These are phyloP conservation scores for Athelia psychrophila DNA, from an alignment of 1,284 basidiomycete genomes.

Conservation along the genomic window DNA sequence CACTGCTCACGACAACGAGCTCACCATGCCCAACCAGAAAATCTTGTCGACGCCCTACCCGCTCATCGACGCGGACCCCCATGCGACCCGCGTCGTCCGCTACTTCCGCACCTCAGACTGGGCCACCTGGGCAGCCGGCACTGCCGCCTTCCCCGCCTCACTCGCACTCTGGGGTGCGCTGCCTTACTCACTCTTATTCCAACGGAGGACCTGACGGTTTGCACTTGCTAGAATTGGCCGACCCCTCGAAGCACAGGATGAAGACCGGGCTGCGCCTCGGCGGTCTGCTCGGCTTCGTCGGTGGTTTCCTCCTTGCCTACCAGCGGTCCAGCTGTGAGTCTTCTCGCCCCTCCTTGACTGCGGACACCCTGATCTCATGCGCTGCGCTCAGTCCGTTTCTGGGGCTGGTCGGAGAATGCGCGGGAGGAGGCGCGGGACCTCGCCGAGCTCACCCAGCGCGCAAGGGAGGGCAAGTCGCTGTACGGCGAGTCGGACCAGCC, in stretches of 20 bases:
- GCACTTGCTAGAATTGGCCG: conserved; percentile 40
- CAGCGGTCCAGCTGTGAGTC: conserved; percentile 82
- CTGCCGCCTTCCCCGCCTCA: conserved; percentile 75
- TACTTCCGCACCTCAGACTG: conserved; percentile 93
- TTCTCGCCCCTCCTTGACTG: conserved; percentile 1
- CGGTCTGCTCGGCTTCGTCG: conserved; percentile 68
- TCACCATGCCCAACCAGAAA: conserved; percentile 63
- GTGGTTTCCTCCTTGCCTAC: conserved; percentile 94
- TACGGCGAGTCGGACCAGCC: conserved; percentile 85
- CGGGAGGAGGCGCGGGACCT: conserved; percentile 77
- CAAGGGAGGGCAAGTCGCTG: conserved; percentile 73
- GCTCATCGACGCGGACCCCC: conserved; percentile 91
- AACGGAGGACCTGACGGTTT: not conserved
- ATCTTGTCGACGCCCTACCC: conserved; percentile 73
- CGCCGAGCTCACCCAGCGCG: conserved; percentile 72
- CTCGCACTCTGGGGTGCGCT: conserved; percentile 74
- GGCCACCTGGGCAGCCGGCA: conserved; percentile 78
- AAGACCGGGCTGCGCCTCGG: conserved; percentile 40
- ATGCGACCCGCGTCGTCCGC: conserved; percentile 83
- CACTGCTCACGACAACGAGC: conserved; percentile 5
- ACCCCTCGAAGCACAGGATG: conserved; percentile 38
- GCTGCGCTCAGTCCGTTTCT: conserved; percentile 77
- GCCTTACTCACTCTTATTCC: conserved; percentile 4
- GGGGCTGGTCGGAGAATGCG: conserved; percentile 95
- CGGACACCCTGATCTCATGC: not conserved